phyloP scores from a whole-genome alignment of 2,329 filamentous ascomycete genomes.

The Colletotrichum liriopes region DNA sequence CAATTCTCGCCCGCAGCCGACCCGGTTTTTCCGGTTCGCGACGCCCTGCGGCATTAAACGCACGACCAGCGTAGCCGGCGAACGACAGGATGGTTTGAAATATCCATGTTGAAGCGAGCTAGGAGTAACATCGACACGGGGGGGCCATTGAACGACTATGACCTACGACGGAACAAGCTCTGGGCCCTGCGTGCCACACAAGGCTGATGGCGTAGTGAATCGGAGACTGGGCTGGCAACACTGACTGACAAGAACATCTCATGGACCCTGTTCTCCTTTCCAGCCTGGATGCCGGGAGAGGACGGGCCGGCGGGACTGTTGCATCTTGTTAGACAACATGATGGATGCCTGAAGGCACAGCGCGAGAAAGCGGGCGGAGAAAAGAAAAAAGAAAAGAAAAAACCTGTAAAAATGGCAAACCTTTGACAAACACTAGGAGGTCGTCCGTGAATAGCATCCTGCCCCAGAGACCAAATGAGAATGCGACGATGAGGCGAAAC shows the following conservation, averaged over 20 bases:
- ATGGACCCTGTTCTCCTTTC: constrained; percentile 11
- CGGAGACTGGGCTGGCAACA: background rate
- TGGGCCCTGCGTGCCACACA: constrained; percentile 6
- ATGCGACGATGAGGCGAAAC: background rate
- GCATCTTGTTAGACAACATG: constrained; percentile 3
- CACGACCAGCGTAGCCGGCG: constrained; percentile 40
- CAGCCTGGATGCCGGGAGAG: background rate
- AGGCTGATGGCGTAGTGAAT: constrained; percentile 20
- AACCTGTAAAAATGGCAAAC: too few relatives aligned
- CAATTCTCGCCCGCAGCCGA: background rate
- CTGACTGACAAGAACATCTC: background rate
- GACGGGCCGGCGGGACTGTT: background rate
- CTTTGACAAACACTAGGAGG: background rate
- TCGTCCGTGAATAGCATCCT: constrained; percentile 9
- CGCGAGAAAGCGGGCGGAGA: background rate
- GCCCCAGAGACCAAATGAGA: background rate
- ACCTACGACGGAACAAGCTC: constrained; percentile 34
- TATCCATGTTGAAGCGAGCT: constrained; percentile 37
- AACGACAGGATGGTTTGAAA: constrained; percentile 42
- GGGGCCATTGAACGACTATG: constrained; percentile 34
- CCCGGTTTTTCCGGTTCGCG: constrained; percentile 19
- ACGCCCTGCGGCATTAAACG: constrained; percentile 42
- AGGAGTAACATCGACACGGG: constrained; percentile 30
- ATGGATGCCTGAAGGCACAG: background rate
- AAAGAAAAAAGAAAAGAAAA: too few relatives aligned